Base-by-base conservation (phyloP, 192 early-diverging fungal genomes). In the Gigaspora rosea region DNA sequence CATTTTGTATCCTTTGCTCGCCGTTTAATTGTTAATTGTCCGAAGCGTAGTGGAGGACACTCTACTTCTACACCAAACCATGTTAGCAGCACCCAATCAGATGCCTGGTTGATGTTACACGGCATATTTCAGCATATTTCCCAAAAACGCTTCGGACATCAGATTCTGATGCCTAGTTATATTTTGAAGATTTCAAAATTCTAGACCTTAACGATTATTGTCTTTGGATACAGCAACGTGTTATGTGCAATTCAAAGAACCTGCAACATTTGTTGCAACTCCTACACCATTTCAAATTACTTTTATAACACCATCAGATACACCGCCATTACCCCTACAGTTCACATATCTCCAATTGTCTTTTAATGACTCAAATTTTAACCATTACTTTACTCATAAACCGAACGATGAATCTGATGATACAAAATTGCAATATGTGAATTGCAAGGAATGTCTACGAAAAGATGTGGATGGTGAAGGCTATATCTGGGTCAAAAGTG, bases 211-310 rank as follows among this genome's bases (percentile, higher is more conserved):
- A 63, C 41, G 8, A 41, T 41, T 41, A 51, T 22, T 13, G 22
- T 35, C 16, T 82, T 50, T 78, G 79, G 79, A 76, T 13, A 52
- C 50, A 48, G 78, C 85, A 15, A 78, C 79, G 0, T 85, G 87
- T 12, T 77, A 82, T 64, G 79, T 89, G 18, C 88, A 90, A 50
- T 85, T 81, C 52, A 79, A 80, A 49, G 79, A 80, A 49, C 48
- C 78, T 7, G 76, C 79, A n/a, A 83, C 82, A 16, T 92, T 89
- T 81, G 88, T 93, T 32, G 85, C 87, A 6, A 80, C 83, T 0
- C 72, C 83, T 13, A 85, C 86, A 1, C 73, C 68, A 27, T 94
- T 91, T 65, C 93, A 94, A 73, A 78, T 94, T 49, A 80, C 80
- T 4, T 41, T 92, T 1, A 66, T 50, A 8, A 84, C 89, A 2